Percentiles rank a stretch among this genome's conserved stretches.
These are phyloP conservation scores for Lepidium campestre DNA, from an alignment of 441 rosid genomes.

Conservation along the genomic window DNA sequence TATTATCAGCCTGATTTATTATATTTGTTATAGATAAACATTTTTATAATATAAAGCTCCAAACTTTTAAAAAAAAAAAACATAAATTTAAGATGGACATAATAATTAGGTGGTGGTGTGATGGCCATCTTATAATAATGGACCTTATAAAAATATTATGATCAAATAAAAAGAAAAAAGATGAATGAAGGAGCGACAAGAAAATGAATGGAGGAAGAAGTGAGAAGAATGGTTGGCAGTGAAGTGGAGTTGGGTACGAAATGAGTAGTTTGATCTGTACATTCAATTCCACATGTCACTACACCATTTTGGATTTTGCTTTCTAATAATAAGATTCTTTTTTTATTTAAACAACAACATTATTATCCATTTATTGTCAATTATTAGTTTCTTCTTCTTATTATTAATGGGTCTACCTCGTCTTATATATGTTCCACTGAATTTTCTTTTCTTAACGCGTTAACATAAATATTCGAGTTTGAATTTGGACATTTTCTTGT, in stretches of 20 bases:
- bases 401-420: constrained; percentile 7
- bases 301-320: constrained; percentile 6
- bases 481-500: not conserved
- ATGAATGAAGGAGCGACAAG: constrained; percentile 23
- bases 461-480: not conserved
- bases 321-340: not conserved
- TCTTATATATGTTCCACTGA: constrained; percentile 14
- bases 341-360: too few species aligned
- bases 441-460: not conserved
- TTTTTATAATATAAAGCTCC: not conserved
- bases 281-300: constrained; percentile 20
- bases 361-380: not conserved
- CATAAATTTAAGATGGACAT: not conserved
- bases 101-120: constrained; percentile 10
- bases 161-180: not conserved
- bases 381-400: not conserved
- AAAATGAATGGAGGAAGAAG: constrained; percentile 18
- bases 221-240: constrained; percentile 31
- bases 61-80: not conserved
- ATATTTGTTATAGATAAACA: not conserved
- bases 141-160: not conserved
- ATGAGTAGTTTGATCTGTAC: constrained; percentile 26
- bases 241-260: constrained; percentile 30
- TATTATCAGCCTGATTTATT: not conserved
- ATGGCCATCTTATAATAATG: constrained; percentile 16